These are phyloP conservation scores for Trichoderma cornu-damae DNA, from an alignment of 2,329 filamentous ascomycete species.

Conservation along the genomic window DNA sequence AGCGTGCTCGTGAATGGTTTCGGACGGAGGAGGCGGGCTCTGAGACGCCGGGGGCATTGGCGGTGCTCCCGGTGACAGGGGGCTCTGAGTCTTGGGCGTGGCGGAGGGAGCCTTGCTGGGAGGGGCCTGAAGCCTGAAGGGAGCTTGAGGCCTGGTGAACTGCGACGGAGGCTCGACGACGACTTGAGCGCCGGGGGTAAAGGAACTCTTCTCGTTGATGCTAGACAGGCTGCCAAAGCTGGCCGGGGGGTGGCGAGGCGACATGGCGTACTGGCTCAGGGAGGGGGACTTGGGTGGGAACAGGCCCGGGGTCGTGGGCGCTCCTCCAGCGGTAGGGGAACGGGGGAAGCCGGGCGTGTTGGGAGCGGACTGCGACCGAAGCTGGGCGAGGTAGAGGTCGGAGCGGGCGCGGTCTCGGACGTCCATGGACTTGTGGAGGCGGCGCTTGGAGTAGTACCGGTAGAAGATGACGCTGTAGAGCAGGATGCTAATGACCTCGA, in stretches of 20 bases:
- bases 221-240: slow-evolving; percentile 48
- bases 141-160: slow-evolving; percentile 49
- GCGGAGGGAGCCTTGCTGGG: slow-evolving; percentile 72
- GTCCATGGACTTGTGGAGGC: slow-evolving; percentile 95
- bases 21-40: slow-evolving; percentile 28
- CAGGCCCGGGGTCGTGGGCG: slow-evolving; percentile 58
- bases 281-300: slow-evolving; percentile 37
- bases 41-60: slow-evolving; percentile 14
- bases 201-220: slow-evolving; percentile 42
- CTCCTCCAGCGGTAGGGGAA: slow-evolving; percentile 33
- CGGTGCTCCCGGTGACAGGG: slow-evolving; percentile 52
- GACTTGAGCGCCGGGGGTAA: slow-evolving; percentile 52
- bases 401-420: slow-evolving; percentile 88
- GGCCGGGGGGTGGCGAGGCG: slow-evolving; percentile 56
- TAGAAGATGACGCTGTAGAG: slow-evolving; percentile 96
- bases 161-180: slow-evolving; percentile 60
- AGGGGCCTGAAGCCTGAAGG: slow-evolving; percentile 85
- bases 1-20: slow-evolving; percentile 58
- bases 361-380: slow-evolving; percentile 79
- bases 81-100: slow-evolving; percentile 64
- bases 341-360: slow-evolving; percentile 88
- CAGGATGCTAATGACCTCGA: slow-evolving; percentile 84
- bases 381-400: slow-evolving; percentile 87
- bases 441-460: slow-evolving; percentile 94
- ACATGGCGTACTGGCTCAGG: slow-evolving; percentile 47